These are phyloP conservation scores for Vitis labrusca DNA, from an alignment of 164 flowering plant species.

Conservation along the genomic window DNA sequence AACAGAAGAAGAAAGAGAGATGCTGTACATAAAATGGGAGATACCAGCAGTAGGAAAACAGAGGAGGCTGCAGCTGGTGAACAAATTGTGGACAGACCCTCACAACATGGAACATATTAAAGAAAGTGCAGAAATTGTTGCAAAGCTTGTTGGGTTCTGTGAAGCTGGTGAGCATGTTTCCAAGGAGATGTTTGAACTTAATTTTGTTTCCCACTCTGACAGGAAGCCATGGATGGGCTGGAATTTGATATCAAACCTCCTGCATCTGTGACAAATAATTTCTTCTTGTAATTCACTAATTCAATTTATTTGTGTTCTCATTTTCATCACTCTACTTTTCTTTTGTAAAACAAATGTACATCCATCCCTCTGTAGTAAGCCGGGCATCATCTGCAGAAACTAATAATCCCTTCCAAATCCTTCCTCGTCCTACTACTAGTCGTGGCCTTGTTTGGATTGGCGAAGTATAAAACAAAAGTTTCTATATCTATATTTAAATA, in stretches of 20 bases:
- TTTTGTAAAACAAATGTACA: too few relatives aligned
- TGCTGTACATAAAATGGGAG: slow-evolving; percentile 74
- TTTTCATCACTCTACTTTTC: too few relatives aligned
- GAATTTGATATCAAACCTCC: slow-evolving; percentile 73
- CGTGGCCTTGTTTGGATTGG: too few relatives aligned
- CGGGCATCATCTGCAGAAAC: too few relatives aligned
- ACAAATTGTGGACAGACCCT: slow-evolving; percentile 85
- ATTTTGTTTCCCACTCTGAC: slow-evolving; percentile 56
- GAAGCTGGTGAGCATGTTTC: slow-evolving; percentile 64
- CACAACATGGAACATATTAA: slow-evolving; percentile 58
- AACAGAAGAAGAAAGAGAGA: slow-evolving; percentile 64
- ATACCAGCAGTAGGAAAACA: slow-evolving; percentile 75
- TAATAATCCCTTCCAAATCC: too few relatives aligned
- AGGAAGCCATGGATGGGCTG: slow-evolving; percentile 85
- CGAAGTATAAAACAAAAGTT: too few relatives aligned
- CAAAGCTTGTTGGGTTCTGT: slow-evolving; percentile 77
- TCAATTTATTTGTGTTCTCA: too few relatives aligned
- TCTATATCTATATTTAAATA: too few relatives aligned
- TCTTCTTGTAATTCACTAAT: too few relatives aligned
- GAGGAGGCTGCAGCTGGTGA: slow-evolving; percentile 67
- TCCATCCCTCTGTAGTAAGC: too few relatives aligned
- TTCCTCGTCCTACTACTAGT: too few relatives aligned
- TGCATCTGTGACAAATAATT: slow-evolving; percentile 44
- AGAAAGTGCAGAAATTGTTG: slow-evolving; percentile 82
- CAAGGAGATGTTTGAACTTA: slow-evolving; percentile 86